phyloP scores from a whole-genome alignment of 2,329 filamentous ascomycete species.

The Penicillium olsonii region DNA sequence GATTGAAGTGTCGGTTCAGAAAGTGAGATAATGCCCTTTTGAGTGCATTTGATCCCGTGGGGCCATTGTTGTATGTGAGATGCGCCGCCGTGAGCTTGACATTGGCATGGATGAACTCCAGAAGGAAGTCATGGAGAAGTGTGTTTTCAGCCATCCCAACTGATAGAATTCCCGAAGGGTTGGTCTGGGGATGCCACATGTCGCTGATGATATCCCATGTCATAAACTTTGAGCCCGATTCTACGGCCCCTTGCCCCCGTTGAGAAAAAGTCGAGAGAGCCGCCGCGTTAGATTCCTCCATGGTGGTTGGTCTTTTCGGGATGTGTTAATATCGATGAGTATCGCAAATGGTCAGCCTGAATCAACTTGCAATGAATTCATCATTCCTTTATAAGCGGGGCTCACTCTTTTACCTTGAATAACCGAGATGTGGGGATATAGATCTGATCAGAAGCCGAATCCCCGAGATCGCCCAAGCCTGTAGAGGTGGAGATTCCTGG shows the following conservation, averaged over 20 bases:
- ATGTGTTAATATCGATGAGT: too few relatives aligned
- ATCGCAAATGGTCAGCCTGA: too few relatives aligned
- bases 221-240: conserved; percentile 9
- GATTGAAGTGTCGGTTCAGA: not conserved
- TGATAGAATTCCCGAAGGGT: conserved; percentile 47
- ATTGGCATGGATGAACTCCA: conserved; percentile 35
- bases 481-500: too few relatives aligned
- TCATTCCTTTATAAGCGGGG: too few relatives aligned
- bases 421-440: too few relatives aligned
- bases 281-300: not conserved
- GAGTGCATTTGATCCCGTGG: not conserved
- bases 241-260: conserved; percentile 4
- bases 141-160: conserved; percentile 56
- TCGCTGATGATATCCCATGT: conserved; percentile 51
- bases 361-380: too few relatives aligned
- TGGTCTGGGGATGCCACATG: conserved; percentile 42
- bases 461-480: too few relatives aligned
- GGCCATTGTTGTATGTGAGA: not conserved
- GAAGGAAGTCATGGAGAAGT: conserved; percentile 53
- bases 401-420: too few relatives aligned
- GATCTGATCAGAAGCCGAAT: too few relatives aligned
- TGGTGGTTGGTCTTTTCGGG: not conserved
- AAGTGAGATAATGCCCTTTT: not conserved
- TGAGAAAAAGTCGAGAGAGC: not conserved
- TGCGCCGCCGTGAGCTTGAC: not conserved